Conservation (phyloP, 2,329 filamentous ascomycete species). For the Fusarium tupiense region DNA sequence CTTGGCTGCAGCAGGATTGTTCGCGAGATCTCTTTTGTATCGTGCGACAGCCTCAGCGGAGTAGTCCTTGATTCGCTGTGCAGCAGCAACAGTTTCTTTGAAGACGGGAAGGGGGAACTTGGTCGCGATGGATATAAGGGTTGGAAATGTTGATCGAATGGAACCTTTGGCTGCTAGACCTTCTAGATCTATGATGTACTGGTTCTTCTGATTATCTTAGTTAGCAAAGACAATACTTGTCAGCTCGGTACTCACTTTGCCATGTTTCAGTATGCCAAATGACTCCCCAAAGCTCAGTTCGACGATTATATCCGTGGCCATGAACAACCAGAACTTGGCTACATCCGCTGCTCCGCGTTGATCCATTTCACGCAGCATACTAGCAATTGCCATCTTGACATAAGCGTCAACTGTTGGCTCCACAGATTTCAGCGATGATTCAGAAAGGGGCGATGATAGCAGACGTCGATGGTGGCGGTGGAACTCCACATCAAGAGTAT, state of each 20-base stretch:
- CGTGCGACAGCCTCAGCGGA: neutral
- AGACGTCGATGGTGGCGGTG: neutral
- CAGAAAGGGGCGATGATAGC: neutral
- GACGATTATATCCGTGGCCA: neutral
- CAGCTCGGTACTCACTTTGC: neutral
- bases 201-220: neutral
- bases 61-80: neutral
- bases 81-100: neutral
- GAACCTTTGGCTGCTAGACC: neutral
- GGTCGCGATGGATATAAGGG: neutral
- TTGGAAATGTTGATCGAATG: neutral
- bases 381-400: neutral
- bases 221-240: accelerated
- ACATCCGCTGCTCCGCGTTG: neutral
- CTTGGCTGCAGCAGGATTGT: neutral
- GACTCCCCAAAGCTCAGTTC: neutral
- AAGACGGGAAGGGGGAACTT: neutral
- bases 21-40: neutral
- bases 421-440: neutral
- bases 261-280: neutral
- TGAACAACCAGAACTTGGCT: neutral
- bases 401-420: neutral
- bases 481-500: neutral
- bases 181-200: neutral
- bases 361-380: neutral